Evolutionary conservation across 768 basidiomycete species (phyloP).

Genomic region (Calocybe cyanea): DNA sequence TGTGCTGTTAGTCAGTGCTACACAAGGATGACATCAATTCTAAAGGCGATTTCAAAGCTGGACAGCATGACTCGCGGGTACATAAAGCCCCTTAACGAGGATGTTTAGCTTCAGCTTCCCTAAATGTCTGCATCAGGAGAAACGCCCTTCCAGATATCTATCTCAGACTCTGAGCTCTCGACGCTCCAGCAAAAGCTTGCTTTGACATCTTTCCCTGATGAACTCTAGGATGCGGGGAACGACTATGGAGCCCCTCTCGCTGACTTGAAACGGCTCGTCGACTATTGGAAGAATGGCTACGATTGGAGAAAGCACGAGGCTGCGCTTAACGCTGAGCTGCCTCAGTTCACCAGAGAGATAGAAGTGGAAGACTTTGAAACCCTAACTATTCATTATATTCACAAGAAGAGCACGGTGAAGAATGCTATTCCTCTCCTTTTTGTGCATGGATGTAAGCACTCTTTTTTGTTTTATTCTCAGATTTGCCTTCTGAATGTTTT

Average conservation of each 20-base stretch:
- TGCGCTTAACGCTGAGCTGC: too few species aligned
- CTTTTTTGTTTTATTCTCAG: background rate
- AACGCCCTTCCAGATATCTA: constrained; percentile 42
- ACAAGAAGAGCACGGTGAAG: constrained; percentile 40
- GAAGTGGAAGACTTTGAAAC: constrained; percentile 48
- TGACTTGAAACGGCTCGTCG: constrained; percentile 43
- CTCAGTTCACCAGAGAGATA: too few species aligned
- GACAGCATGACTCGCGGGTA: too few species aligned
- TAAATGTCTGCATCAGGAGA: constrained; percentile 12
- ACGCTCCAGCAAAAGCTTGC: constrained; percentile 43
- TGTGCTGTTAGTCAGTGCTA: too few species aligned
- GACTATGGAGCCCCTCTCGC: too few species aligned
- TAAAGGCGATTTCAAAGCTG: too few species aligned
- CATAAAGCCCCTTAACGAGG: too few species aligned
- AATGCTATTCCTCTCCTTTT: constrained; percentile 49
- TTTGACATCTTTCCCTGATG: constrained; percentile 49
- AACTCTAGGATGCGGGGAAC: constrained; percentile 46
- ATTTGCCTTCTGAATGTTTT: background rate
- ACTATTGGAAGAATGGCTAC: constrained; percentile 46
- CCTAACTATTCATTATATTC: constrained; percentile 53
- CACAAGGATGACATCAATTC: too few species aligned
- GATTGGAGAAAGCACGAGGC: too few species aligned
- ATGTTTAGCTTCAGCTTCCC: too few species aligned
- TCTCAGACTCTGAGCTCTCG: constrained; percentile 40
- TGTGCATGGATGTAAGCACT: constrained; percentile 48